Evolutionary conservation across 1,139 yeast species (phyloP), one percentile per base, ranked within the genome.

Genomic region (Zygosaccharomyces sapae): DNA sequence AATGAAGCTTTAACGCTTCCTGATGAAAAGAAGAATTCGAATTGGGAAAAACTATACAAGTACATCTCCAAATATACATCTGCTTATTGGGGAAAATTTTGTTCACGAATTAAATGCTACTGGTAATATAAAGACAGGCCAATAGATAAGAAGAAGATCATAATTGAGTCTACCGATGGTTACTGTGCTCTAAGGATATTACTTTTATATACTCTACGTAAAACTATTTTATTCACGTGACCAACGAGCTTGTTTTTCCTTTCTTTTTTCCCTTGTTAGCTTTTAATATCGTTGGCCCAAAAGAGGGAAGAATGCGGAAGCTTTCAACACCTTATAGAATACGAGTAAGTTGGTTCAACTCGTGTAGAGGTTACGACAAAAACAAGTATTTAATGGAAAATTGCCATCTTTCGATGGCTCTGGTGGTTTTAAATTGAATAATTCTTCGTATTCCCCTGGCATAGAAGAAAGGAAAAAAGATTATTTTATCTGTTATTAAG

Each of bases 1-100:
- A 76, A 83, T 60, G 97, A 90, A 64, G 84, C 96, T 35, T 75
- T 92, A 59, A 88, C 96, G 0, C 71, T 92, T 66, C 86, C 95
- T 2, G 79, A 78, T 33, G 97, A 88, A 59, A 87, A 86, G 73
- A 80, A 80, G 59, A 75, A 71, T 33, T 79, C 82, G 16, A 90
- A 89, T 62, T 92, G 89, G 70, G 77, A 82, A 46, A 87, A 86
- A 68, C 75, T 92, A 66, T 88, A 87, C 72, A 80, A 77, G 52
- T 92, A 92, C 65, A 88, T 92, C 55, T 80, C 87, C 43, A 92
- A 94, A 70, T 92, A 89, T 66, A 92, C 99, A 9, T 86, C 96
- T 20, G 89, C 87, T 3, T 92, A 80, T 66, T 92, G 99, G 99
- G 98, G 96, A 89, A 66, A 85, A 84, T 59, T 92, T 92, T 68